phyloP scores from a whole-genome alignment of 2,329 filamentous ascomycete genomes.

The Penicillium sp. region DNA sequence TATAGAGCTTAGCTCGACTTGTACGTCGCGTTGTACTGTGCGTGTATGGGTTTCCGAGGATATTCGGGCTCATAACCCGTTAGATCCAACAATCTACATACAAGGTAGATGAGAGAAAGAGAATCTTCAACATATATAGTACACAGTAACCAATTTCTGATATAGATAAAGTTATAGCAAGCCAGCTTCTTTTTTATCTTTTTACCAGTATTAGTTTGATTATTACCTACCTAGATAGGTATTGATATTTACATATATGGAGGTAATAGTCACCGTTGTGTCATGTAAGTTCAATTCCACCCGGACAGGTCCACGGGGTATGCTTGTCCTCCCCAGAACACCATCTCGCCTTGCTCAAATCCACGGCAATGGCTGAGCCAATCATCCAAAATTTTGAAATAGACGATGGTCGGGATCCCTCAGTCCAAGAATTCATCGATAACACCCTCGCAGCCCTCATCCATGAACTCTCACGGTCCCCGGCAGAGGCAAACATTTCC shows the following conservation, averaged over 20 bases:
- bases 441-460: constrained; percentile 25
- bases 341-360: background rate
- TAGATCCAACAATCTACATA: no score
- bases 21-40: no score
- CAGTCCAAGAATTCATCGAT: constrained; percentile 33
- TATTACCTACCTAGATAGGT: no score
- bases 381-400: background rate
- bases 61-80: no score
- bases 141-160: background rate
- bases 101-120: background rate
- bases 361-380: background rate
- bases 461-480: constrained; percentile 22
- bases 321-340: no score
- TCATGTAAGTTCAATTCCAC: background rate
- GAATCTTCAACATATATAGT: background rate
- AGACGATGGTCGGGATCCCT: constrained; percentile 8
- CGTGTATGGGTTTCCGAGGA: no score
- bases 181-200: background rate
- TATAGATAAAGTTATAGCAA: background rate
- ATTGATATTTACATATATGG: no score
- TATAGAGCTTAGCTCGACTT: no score
- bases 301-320: background rate
- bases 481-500: constrained; percentile 27
- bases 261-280: no score
- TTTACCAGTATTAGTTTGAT: background rate